Conservation (phyloP, 1,139 yeast species). For the Nakaseomyces sp. region DNA sequence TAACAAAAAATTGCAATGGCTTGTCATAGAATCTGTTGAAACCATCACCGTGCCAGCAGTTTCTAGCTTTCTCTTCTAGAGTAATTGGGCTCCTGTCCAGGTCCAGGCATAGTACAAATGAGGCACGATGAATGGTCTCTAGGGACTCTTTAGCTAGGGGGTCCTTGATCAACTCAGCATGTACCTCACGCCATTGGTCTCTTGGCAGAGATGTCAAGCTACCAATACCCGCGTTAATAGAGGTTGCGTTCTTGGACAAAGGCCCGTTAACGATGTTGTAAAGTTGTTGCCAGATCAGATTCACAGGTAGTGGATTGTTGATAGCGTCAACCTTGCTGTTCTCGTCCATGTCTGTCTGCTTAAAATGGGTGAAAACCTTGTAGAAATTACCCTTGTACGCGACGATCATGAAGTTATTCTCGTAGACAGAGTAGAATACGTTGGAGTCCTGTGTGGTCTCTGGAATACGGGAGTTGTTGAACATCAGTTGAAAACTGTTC, state of each 20-base stretch:
- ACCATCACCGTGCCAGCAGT: constrained; percentile 94
- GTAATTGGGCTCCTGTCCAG: constrained; percentile 57
- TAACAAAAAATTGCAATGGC: constrained; percentile 76
- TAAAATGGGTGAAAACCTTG: constrained; percentile 58
- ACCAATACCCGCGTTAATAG: constrained; percentile 48
- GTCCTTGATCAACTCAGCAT: constrained; percentile 49
- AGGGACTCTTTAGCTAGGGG: constrained; percentile 50
- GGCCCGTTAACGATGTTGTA: constrained; percentile 40
- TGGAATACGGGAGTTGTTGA: constrained; percentile 68
- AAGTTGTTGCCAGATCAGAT: constrained; percentile 61
- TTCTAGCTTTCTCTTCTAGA: constrained; percentile 75
- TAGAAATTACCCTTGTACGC: constrained; percentile 73
- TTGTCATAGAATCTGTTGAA: constrained; percentile 86
- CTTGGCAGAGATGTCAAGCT: constrained; percentile 78
- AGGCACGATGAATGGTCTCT: constrained; percentile 63
- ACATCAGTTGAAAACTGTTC: constrained; percentile 89
- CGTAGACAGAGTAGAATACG: constrained; percentile 39
- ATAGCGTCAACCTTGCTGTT: constrained; percentile 30
- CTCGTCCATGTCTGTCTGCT: constrained; percentile 2
- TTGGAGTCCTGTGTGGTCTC: constrained; percentile 49
- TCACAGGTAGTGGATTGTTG: constrained; percentile 49
- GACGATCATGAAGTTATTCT: constrained; percentile 66
- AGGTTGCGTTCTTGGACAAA: neutral
- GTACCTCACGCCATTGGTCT: constrained; percentile 66
- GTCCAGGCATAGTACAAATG: constrained; percentile 78